These are phyloP conservation scores for Dactylella cylindrospora DNA, from an alignment of 2,329 filamentous ascomycete species.

Conservation along the genomic window DNA sequence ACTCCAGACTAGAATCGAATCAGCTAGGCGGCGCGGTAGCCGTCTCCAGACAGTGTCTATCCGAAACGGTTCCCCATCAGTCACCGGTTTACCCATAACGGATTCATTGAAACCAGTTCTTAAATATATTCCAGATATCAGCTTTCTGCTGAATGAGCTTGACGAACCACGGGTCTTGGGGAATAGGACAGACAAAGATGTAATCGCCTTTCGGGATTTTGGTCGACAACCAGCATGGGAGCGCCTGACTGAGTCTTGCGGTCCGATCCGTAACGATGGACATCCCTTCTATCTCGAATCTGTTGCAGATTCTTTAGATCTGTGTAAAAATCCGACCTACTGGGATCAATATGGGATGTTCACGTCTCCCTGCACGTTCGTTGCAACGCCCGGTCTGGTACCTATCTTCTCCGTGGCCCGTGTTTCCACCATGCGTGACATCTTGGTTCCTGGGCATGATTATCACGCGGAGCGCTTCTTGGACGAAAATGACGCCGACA, in stretches of 20 bases:
- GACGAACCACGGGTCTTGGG: conserved; percentile 14
- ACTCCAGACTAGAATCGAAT: background rate
- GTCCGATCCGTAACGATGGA: background rate
- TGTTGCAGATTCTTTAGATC: background rate
- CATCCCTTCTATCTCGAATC: conserved; percentile 5
- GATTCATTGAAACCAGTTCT: background rate
- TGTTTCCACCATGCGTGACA: conserved; percentile 6
- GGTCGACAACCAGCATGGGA: conserved; percentile 1
- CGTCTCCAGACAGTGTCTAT: background rate
- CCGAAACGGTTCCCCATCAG: background rate
- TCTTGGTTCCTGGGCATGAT: conserved; percentile 10
- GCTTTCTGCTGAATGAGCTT: conserved; percentile 9
- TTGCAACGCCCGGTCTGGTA: conserved; percentile 1
- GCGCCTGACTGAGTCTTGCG: background rate
- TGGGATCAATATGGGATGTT: conserved; percentile 12
- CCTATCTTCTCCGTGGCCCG: conserved; percentile 7
- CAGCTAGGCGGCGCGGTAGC: background rate
- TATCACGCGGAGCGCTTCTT: background rate
- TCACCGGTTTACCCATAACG: background rate
- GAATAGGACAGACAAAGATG: background rate
- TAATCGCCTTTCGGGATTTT: conserved; percentile 3
- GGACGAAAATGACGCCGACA: background rate
- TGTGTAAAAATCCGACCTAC: conserved; percentile 2
- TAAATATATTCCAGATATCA: conserved; percentile 2
- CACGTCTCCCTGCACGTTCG: conserved; percentile 9